These are phyloP conservation scores for Cadophora sp. DNA, from an alignment of 2,329 filamentous ascomycete species.

Conservation along the genomic window DNA sequence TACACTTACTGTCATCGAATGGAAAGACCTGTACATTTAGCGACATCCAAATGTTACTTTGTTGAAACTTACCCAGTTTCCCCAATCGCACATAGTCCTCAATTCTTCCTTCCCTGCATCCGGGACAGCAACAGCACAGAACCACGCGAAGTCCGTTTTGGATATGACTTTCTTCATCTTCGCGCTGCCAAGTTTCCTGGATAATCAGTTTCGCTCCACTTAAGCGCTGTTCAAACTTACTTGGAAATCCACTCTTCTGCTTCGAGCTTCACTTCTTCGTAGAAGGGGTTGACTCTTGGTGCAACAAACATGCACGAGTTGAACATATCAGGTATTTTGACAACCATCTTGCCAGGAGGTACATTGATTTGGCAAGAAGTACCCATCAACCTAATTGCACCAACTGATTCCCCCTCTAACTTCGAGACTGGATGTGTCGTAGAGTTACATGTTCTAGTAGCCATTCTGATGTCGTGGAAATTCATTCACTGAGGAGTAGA, in stretches of 20 bases:
- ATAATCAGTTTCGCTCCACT: not conserved
- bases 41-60: not conserved
- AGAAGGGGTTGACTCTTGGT: constrained; percentile 18
- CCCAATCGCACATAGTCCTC: constrained; percentile 25
- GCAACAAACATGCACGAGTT: constrained; percentile 9
- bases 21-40: constrained; percentile 18
- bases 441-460: no score
- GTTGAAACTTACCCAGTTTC: constrained; percentile 26
- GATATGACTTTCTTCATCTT: constrained; percentile 1
- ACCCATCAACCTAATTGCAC: not conserved
- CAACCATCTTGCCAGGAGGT: not conserved
- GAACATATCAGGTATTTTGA: constrained; percentile 26
- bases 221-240: not conserved
- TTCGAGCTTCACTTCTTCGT: constrained; percentile 14
- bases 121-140: constrained; percentile 22
- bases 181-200: not conserved
- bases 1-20: constrained; percentile 22
- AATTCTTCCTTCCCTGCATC: constrained; percentile 22
- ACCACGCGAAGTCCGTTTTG: constrained; percentile 20
- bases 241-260: constrained; percentile 13
- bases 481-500: no score
- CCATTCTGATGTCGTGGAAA: no score
- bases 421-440: no score
- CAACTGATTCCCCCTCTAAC: not conserved
- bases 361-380: not conserved